phyloP scores from a whole-genome alignment of 2,329 filamentous ascomycete species.

The Alternaria hordeiaustralica region DNA sequence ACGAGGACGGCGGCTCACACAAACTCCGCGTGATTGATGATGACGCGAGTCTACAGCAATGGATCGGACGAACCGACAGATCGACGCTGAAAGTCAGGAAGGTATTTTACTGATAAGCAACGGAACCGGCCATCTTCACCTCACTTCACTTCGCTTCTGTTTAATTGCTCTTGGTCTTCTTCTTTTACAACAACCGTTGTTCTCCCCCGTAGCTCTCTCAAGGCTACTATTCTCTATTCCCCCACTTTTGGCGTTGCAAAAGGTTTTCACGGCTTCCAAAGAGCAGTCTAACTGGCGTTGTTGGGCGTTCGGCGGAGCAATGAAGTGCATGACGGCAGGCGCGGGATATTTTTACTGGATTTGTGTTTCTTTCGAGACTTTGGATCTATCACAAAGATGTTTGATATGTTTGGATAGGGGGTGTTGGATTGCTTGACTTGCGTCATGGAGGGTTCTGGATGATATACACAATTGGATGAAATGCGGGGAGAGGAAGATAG shows the following conservation, averaged over 20 bases:
- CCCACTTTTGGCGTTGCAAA: conserved; percentile 20
- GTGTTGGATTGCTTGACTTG: neutral
- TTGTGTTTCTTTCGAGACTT: neutral
- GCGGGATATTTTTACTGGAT: neutral
- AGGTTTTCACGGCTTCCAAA: conserved; percentile 12
- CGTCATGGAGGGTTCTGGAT: neutral
- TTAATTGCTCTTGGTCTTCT: conserved; percentile 8
- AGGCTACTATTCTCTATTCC: conserved; percentile 5
- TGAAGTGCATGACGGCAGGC: conserved; percentile 2
- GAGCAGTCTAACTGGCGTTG: conserved; percentile 7
- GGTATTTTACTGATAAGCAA: no score
- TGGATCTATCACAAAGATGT: neutral
- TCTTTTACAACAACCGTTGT: conserved; percentile 1
- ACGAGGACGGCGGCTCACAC: no score
- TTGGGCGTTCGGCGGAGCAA: neutral
- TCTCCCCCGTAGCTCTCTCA: neutral
- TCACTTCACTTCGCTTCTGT: neutral
- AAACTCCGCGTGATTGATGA: no score
- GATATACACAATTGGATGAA: neutral
- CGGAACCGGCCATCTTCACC: neutral
- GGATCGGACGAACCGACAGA: no score
- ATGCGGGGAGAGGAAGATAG: neutral
- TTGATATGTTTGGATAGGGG: neutral
- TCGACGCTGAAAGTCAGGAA: no score
- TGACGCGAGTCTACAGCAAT: no score